A percentile compares a stretch with the other conserved stretches of the same genome.
These are phyloP conservation scores for Aspergillus sp. DNA, from an alignment of 2,329 filamentous ascomycete genomes.

Conservation along the genomic window DNA sequence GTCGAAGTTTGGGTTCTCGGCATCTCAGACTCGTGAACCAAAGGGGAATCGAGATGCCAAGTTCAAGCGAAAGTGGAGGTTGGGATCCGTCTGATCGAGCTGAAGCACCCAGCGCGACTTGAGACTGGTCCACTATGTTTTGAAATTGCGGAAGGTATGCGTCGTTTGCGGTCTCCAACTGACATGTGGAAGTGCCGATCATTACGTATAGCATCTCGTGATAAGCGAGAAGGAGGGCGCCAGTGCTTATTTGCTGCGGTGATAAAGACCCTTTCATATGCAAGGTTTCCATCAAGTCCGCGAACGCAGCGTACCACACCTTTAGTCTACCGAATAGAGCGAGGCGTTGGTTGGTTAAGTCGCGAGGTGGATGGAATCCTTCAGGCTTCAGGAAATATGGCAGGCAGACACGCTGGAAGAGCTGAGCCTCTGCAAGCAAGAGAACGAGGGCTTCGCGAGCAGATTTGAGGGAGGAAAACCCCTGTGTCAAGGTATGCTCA, in stretches of 20 bases:
- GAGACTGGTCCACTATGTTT: conserved; percentile 28
- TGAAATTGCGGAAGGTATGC: conserved; percentile 27
- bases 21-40: conserved; percentile 36
- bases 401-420: conserved; percentile 25
- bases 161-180: conserved; percentile 25
- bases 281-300: conserved; percentile 16
- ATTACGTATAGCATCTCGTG: conserved; percentile 29
- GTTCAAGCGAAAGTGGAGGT: conserved; percentile 35
- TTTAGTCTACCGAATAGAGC: conserved; percentile 20
- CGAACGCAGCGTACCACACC: conserved; percentile 28
- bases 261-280: conserved; percentile 4
- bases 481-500: neutral
- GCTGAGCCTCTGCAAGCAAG: conserved; percentile 25
- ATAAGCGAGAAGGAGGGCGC: conserved; percentile 26
- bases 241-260: conserved; percentile 19
- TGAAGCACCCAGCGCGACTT: conserved; percentile 24
- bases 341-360: conserved; percentile 19
- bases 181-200: conserved; percentile 23
- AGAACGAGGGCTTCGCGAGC: conserved; percentile 30
- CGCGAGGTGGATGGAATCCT: conserved; percentile 14
- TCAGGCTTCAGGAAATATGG: conserved; percentile 17
- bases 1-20: conserved; percentile 33
- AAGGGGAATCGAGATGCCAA: conserved; percentile 31
- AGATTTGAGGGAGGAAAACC: conserved; percentile 14
- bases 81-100: conserved; percentile 26